phyloP scores from a whole-genome alignment of 139 green algal genomes.

The Chlorella sp. region DNA sequence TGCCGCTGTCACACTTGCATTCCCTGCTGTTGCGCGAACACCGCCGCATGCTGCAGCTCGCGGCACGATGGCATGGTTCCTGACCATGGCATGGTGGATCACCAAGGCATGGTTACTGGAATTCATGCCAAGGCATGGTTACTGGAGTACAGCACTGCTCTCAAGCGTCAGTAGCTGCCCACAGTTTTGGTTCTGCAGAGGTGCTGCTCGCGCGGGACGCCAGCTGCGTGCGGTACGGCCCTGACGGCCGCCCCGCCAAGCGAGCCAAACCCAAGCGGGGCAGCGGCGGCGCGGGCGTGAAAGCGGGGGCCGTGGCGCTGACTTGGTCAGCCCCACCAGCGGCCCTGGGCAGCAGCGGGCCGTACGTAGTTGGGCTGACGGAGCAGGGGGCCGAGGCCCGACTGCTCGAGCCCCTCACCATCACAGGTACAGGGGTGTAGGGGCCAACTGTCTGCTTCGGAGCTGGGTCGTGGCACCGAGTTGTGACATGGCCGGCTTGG shows the following conservation, averaged over 20 bases:
- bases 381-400: conserved; percentile 56
- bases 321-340: conserved; percentile 57
- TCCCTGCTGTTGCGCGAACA: not conserved
- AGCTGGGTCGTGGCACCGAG: not conserved
- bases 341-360: conserved; percentile 45
- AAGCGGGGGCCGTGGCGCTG: not conserved
- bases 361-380: conserved; percentile 66
- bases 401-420: conserved; percentile 21
- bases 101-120: no score
- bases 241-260: conserved; percentile 27
- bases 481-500: not conserved
- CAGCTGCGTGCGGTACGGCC: conserved; percentile 57
- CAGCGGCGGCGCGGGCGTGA: not conserved
- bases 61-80: not conserved
- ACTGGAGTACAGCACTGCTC: not conserved
- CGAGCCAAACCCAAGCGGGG: not conserved
- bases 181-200: conserved; percentile 12
- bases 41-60: not conserved
- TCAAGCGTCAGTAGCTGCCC: not conserved
- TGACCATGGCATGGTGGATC: no score
- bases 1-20: not conserved
- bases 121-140: not conserved
- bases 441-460: not conserved
- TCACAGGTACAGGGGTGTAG: not conserved
- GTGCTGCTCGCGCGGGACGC: conserved; percentile 58